Conservation (phyloP, 169 alveolate species). For the Amoebophrya sp. region DNA sequence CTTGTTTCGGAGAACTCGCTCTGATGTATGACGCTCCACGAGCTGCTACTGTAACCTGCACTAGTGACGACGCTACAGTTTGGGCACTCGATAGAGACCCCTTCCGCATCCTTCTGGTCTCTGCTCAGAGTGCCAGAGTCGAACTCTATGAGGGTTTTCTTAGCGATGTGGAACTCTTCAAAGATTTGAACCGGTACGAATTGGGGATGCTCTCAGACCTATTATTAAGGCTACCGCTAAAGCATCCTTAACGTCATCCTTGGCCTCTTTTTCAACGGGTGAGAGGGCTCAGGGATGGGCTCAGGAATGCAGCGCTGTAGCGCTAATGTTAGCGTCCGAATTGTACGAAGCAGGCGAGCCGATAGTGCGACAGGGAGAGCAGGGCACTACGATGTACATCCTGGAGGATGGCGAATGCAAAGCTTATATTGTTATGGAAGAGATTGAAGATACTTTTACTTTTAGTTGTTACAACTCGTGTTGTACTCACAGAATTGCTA, state of each 20-base stretch:
- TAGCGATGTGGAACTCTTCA: neutral
- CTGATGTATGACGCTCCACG: constrained; percentile 64
- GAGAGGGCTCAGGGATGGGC: no score
- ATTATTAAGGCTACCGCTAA: no score
- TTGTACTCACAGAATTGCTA: no score
- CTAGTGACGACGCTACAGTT: neutral
- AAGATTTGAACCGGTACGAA: constrained; percentile 33
- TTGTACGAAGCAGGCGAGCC: constrained; percentile 19
- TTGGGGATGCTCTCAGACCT: constrained; percentile 20
- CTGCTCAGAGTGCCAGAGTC: neutral
- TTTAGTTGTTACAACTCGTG: no score
- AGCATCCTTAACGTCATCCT: no score
- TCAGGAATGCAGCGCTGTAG: no score
- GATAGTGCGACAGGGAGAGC: constrained; percentile 27
- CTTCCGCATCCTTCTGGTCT: constrained; percentile 23
- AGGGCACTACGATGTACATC: neutral
- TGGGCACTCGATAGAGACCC: constrained; percentile 29
- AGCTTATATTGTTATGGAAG: constrained; percentile 1
- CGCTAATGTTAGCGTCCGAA: no score
- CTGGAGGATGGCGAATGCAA: constrained; percentile 32
- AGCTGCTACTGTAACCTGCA: constrained; percentile 55
- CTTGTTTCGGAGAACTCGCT: constrained; percentile 64
- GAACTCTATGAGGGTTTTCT: constrained; percentile 24
- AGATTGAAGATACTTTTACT: no score
- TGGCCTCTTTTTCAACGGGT: no score